Evolutionary conservation across 192 early-diverging fungal species (phyloP).

Genomic region (Geosiphon pyriformis): DNA sequence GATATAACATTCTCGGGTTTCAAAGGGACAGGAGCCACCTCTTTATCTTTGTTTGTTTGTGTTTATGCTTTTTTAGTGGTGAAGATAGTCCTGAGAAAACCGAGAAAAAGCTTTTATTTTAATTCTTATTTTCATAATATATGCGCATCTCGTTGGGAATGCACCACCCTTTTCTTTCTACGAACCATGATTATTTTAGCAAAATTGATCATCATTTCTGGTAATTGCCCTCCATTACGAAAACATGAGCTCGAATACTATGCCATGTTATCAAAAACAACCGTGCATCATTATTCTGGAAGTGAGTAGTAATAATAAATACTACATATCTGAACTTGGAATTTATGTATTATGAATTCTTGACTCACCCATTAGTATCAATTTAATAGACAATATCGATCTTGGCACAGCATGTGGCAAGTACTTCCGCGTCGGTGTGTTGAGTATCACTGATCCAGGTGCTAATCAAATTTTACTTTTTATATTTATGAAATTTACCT

Average conservation of each 20-base stretch:
- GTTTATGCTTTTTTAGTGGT: conserved; percentile 14
- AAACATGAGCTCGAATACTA: conserved; percentile 99
- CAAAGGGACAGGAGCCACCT: conserved; percentile 40
- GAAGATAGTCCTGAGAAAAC: conserved; percentile 24
- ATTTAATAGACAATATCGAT: conserved; percentile 88
- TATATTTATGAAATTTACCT: conserved; percentile 1
- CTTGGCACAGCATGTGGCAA: conserved; percentile 99
- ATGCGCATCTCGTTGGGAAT: too few relatives aligned
- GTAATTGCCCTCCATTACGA: conserved; percentile 98
- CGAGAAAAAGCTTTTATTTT: neutral
- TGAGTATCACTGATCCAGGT: conserved; percentile 98
- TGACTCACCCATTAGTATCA: too few relatives aligned
- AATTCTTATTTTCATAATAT: conserved; percentile 22
- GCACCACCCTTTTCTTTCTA: conserved; percentile 24
- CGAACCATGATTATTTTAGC: conserved; percentile 41
- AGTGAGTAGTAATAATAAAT: too few relatives aligned
- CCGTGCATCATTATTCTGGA: conserved; percentile 99
- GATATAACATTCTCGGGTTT: too few relatives aligned
- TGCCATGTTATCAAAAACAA: conserved; percentile 99
- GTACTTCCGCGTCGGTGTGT: conserved; percentile 89
- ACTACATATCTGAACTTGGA: too few relatives aligned
- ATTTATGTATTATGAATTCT: too few relatives aligned
- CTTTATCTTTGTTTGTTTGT: conserved; percentile 19
- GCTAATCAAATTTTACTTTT: conserved; percentile 48
- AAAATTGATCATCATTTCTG: conserved; percentile 98